Conservation (phyloP, 1,284 basidiomycete genomes). For the Fomitopsis palustris region DNA sequence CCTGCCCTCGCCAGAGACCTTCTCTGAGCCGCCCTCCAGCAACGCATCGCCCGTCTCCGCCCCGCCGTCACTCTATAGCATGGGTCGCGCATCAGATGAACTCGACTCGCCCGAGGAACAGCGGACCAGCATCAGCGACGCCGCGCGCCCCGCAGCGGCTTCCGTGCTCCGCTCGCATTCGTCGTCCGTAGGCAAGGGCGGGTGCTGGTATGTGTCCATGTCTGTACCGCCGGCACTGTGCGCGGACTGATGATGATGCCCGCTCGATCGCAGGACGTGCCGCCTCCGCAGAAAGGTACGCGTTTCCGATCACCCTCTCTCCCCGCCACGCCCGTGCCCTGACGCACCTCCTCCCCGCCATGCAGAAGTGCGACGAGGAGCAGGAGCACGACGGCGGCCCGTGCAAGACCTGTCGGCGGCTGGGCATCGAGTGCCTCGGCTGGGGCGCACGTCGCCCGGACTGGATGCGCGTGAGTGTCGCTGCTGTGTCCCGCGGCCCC, state of each 20-base stretch:
- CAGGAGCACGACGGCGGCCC: constrained; percentile 60
- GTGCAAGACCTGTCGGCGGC: constrained; percentile 72
- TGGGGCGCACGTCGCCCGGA: constrained; percentile 79
- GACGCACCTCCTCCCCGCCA: constrained; percentile 8
- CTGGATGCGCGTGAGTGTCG: constrained; percentile 72
- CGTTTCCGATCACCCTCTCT: constrained; percentile 13
- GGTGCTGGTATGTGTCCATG: constrained; percentile 59
- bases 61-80: constrained; percentile 18
- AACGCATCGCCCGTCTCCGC: constrained; percentile 28
- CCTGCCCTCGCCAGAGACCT: constrained; percentile 26
- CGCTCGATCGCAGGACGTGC: constrained; percentile 57
- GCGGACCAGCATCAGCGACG: constrained; percentile 41
- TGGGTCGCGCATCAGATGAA: constrained; percentile 19
- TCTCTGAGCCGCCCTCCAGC: constrained; percentile 22
- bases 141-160: constrained; percentile 41
- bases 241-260: constrained; percentile 7
- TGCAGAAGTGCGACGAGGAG: constrained; percentile 80
- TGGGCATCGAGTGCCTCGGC: constrained; percentile 74
- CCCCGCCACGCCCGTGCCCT: constrained; percentile 5
- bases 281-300: constrained; percentile 74
- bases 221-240: constrained; percentile 5
- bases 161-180: constrained; percentile 42
- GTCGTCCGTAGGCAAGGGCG: constrained; percentile 52
- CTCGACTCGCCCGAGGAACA: constrained; percentile 22
- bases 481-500: constrained; percentile 5